Base-by-base conservation (phyloP, 2,329 filamentous ascomycete species). In the Fusarium subglutinans region DNA sequence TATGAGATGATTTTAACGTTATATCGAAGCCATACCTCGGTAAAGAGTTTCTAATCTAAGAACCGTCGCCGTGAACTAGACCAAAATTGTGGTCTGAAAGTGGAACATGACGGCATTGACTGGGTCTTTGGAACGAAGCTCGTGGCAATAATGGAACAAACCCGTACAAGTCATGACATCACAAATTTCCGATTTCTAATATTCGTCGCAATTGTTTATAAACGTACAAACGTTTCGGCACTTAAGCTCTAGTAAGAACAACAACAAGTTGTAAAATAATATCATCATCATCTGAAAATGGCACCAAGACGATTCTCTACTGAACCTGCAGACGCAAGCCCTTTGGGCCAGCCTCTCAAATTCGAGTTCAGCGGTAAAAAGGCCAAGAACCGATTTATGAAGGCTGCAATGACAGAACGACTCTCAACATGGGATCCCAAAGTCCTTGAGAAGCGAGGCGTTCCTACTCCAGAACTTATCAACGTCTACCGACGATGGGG, bases 391-490 rank as follows among this genome's bases (percentile, higher is more conserved):
- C 85, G 90, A n/a, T 90, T 92, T 76, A 80, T 92, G 72, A 93
- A 93, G 80, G 90, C 84, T 11, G 88, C 91, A 47, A 92, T 93
- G 91, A 89, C 88, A 5, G 91, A 93, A 79, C 84, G 87, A 13
- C 82, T 92, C 20, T 88, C 90, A 1, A 89, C 87, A 10, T 93
- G 89, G 89, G 85, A 88, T 66, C 83, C 87, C 12, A 85, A 85
- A 30, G 84, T 89, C 63, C 74, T 88, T 14, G 80, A 86, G 28
- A 84, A 84, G 8, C 86, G 91, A 47, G 84, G 84, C 1, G 75
- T 85, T 28, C 84, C 84, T 3, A 80, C 81, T 8, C 72, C 79
- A 37, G 80, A 84, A 50, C 75, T 82, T 26, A 78, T 89, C 75
- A 87, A 90, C 38, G 82, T 90, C 45, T 92, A 92, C 80, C 83